Evolutionary conservation across 192 early-diverging fungal species (phyloP).

Genomic region (Thamnidium elegans): DNA sequence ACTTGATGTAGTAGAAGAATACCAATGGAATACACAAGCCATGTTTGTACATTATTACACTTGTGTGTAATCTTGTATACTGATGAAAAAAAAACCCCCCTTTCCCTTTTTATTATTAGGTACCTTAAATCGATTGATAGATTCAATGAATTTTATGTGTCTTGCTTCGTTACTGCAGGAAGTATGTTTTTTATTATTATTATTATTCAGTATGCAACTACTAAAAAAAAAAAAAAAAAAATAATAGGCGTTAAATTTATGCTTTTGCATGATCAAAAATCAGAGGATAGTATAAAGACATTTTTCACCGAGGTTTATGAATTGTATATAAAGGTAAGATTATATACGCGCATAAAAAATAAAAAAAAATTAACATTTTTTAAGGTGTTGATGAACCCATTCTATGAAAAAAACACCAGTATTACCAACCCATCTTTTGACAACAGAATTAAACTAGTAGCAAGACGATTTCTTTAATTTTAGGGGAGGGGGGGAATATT

Average conservation of each 20-base stretch:
- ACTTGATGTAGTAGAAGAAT: slow-evolving; percentile 95
- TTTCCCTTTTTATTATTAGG: slow-evolving; percentile 45
- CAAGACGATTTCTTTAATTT: slow-evolving; percentile 68
- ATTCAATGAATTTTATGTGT: slow-evolving; percentile 93
- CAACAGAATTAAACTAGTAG: slow-evolving; percentile 68
- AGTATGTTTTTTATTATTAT: slow-evolving; percentile 49
- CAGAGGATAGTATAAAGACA: slow-evolving; percentile 73
- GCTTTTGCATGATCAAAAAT: slow-evolving; percentile 77
- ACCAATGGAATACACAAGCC: slow-evolving; percentile 81
- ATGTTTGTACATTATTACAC: slow-evolving; percentile 51
- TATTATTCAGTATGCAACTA: background rate
- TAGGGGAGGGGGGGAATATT: too few relatives aligned
- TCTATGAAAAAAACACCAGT: slow-evolving; percentile 79
- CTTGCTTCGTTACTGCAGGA: slow-evolving; percentile 88
- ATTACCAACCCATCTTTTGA: slow-evolving; percentile 82
- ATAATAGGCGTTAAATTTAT: slow-evolving; percentile 69
- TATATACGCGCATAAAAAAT: background rate
- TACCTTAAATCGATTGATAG: slow-evolving; percentile 93
- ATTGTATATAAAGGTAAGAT: slow-evolving; percentile 79
- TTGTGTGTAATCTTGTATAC: background rate
- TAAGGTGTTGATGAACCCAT: slow-evolving; percentile 84
- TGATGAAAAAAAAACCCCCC: too few relatives aligned
- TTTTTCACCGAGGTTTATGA: slow-evolving; percentile 87
- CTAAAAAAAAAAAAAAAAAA: too few relatives aligned
- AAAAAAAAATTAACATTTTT: background rate